Base-by-base conservation (phyloP, 495 filamentous ascomycete species). In the Aspergillus carlsbadensis region DNA sequence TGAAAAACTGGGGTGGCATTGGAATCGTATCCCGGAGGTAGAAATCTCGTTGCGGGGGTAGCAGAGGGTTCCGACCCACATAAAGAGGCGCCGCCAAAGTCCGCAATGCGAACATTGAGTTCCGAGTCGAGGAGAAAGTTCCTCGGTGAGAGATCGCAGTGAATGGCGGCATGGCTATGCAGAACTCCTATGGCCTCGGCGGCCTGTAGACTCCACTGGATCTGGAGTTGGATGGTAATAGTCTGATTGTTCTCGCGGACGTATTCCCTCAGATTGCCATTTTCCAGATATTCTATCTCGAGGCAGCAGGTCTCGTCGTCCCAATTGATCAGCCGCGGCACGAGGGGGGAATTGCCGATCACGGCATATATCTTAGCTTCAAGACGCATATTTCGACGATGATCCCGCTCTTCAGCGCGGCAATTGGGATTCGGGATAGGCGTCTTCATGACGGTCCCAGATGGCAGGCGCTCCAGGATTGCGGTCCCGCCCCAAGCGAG, bases 101-200 rank as follows among this genome's bases (percentile, higher is more conserved):
- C 40, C 6, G 26, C 5, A 11, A 54, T 35, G 4, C 24, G 18
- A 6, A 54, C 3, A n/a, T 54, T 44, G 2, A 54, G 31, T 3
- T 44, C 40, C 1, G 6, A n/a, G 51, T 54, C 39, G 1, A 54
- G 26, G 6, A 54, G 31, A 31, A 54, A 35, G 39, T 44, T 54
- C 17, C 51, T 54, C 36, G 51, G 51, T 17, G 39, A 44, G 14
- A 54, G 7, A 44, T 54, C 29, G 10, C 51, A 54, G 51, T 54
- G 51, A 6, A 54, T 22, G 15, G 36, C 17, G 5, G 43, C 3
- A 34, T 6, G 14, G 1, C 8, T n/a, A 43, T 54, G 51, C 2
- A 54, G 39, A 43, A 44, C 24, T 11, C 10, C 11, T 11, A 44
- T 24, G 5, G 14, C 37, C 6, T 17, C 26, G 5, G 51, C 29